Percentiles rank a stretch among this genome's conserved stretches.
phyloP scores from a whole-genome alignment of 768 basidiomycete genomes.

The Boletus tylopilopsis region DNA sequence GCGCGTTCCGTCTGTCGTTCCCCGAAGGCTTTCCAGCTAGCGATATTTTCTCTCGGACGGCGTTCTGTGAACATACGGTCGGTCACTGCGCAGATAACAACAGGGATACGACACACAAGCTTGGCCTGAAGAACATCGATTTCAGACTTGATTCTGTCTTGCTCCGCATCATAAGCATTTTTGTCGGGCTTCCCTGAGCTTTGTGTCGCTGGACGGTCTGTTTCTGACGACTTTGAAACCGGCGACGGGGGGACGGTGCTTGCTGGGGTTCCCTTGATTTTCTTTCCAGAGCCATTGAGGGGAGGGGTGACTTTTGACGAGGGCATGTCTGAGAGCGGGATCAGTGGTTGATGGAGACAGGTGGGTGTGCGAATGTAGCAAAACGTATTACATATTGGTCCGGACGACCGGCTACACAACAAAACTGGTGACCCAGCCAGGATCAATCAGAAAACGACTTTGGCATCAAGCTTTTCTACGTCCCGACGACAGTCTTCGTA shows the following conservation, averaged over 20 bases:
- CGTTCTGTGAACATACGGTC: slow-evolving; percentile 41
- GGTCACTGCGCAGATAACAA: not conserved
- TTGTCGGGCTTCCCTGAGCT: slow-evolving; percentile 76
- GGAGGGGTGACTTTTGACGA: slow-evolving; percentile 55
- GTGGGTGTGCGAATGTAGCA: slow-evolving; percentile 19
- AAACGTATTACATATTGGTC: not conserved
- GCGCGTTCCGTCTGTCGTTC: slow-evolving; percentile 66
- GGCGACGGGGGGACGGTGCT: slow-evolving; percentile 28
- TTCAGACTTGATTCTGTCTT: slow-evolving; percentile 74
- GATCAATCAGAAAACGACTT: slow-evolving; percentile 53
- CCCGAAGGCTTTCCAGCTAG: slow-evolving; percentile 55
- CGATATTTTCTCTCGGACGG: slow-evolving; percentile 73
- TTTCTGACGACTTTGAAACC: slow-evolving; percentile 18
- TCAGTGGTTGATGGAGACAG: slow-evolving; percentile 15
- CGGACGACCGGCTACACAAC: not conserved
- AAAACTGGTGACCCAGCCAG: not conserved
- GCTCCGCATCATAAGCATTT: slow-evolving; percentile 77
- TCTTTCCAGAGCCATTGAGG: slow-evolving; percentile 38
- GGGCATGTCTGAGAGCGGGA: slow-evolving; percentile 19
- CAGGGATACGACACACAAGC: slow-evolving; percentile 54
- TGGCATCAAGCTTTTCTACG: slow-evolving; percentile 75
- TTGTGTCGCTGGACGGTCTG: slow-evolving; percentile 19
- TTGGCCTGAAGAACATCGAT: slow-evolving; percentile 81
- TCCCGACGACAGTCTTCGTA: slow-evolving; percentile 86
- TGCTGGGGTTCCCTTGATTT: slow-evolving; percentile 20